These are phyloP conservation scores for Discostella pseudostelligera DNA, from an alignment of 108 stramenopile species.

Conservation along the genomic window DNA sequence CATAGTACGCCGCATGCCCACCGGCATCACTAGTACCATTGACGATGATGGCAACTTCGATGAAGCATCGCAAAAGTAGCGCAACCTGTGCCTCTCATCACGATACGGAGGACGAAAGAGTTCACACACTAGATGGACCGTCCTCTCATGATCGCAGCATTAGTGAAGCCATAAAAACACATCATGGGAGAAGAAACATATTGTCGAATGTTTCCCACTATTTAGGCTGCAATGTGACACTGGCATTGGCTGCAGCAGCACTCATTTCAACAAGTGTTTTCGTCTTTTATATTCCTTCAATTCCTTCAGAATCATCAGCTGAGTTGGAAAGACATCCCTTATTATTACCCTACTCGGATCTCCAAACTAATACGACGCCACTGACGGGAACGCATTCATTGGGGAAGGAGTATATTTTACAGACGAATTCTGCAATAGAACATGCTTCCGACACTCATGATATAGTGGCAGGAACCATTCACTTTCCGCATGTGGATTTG, in stretches of 20 bases:
- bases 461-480: constrained; percentile 15
- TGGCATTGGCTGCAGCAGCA: neutral
- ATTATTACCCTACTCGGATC: constrained; percentile 8
- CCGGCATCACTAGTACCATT: too few species aligned
- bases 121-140: neutral
- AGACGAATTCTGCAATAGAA: neutral
- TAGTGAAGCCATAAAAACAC: constrained; percentile 1
- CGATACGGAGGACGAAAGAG: too few species aligned
- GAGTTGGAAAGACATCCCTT: neutral
- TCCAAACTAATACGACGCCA: constrained; percentile 2
- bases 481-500: constrained; percentile 27
- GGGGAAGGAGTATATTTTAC: constrained; percentile 9
- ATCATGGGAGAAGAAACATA: neutral
- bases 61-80: constrained; percentile 16
- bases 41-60: constrained; percentile 3
- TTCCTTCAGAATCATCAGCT: neutral
- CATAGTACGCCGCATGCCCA: too few species aligned
- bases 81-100: neutral
- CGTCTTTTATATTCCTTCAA: neutral
- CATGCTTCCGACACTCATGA: neutral
- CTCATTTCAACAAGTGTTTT: constrained; percentile 2
- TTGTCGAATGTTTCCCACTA: neutral
- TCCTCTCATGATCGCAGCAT: neutral
- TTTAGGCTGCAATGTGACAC: neutral
- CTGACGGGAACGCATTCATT: constrained; percentile 20